phyloP scores from a whole-genome alignment of 306 rosid genomes.

The Luffa aegyptiaca region DNA sequence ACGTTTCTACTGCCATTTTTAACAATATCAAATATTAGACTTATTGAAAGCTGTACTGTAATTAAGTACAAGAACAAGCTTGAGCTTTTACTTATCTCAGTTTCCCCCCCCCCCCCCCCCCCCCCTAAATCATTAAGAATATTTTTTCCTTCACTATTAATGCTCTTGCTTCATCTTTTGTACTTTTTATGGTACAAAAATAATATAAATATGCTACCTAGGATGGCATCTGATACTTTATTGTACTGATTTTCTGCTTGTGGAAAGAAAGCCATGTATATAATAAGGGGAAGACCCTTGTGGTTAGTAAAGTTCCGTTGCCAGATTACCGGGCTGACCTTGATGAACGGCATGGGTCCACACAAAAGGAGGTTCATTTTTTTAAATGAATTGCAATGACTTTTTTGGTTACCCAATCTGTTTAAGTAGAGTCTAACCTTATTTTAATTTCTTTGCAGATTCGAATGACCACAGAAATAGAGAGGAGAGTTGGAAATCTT shows the following conservation, averaged over 20 bases:
- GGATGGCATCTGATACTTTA: conserved; percentile 22
- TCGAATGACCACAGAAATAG: conserved; percentile 76
- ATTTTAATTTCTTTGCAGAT: conserved; percentile 38
- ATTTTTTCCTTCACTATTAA: neutral
- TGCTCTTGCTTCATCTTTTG: neutral
- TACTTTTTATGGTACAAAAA: neutral
- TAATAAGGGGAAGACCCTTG: conserved; percentile 73
- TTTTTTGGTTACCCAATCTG: neutral
- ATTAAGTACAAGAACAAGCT: neutral
- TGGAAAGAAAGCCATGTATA: conserved; percentile 94
- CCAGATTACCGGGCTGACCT: conserved; percentile 98
- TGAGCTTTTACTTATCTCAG: neutral
- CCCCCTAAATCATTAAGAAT: neutral
- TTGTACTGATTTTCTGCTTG: conserved; percentile 30
- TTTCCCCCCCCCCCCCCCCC: too few relatives aligned
- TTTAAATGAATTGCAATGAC: neutral
- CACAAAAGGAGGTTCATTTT: conserved; percentile 67
- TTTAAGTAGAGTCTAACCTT: neutral
- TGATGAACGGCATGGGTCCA: conserved; percentile 87
- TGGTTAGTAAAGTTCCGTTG: conserved; percentile 81
- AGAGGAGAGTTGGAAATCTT: conserved; percentile 69
- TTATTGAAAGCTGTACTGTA: neutral
- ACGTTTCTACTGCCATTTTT: conserved; percentile 21
- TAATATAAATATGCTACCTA: neutral
- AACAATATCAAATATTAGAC: neutral